Conservation (phyloP, 305 asterid genomes). For the Fraxinus platypoda region DNA sequence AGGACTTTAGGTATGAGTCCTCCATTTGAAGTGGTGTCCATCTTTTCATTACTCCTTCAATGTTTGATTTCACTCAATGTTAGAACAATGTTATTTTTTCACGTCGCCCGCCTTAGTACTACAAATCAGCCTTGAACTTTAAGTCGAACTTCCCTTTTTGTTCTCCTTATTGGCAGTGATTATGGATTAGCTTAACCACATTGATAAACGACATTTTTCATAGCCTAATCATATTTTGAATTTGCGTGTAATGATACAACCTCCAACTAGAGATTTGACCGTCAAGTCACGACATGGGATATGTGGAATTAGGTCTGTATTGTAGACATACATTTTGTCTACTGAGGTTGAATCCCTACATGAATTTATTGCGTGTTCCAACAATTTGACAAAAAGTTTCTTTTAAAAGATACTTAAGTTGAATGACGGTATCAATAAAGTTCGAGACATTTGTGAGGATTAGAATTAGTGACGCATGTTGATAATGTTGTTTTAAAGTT, state of each 20-base stretch:
- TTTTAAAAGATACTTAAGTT: not conserved
- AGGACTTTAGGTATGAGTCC: not conserved
- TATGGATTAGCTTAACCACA: not conserved
- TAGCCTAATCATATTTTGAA: not conserved
- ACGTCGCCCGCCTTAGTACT: not conserved
- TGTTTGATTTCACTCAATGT: not conserved
- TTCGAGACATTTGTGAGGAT: not conserved
- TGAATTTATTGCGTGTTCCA: not conserved
- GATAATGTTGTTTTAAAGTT: not conserved
- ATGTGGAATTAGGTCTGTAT: not conserved
- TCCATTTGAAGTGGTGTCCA: not conserved
- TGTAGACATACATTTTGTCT: not conserved
- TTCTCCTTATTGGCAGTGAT: not conserved
- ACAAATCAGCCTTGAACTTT: not conserved
- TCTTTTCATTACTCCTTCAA: not conserved
- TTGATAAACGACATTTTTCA: not conserved
- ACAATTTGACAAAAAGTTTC: not conserved
- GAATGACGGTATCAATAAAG: not conserved
- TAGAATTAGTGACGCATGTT: not conserved
- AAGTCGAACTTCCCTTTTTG: not conserved
- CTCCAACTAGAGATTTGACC: not conserved
- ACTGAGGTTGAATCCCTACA: not conserved
- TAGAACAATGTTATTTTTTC: not conserved
- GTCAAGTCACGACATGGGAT: not conserved
- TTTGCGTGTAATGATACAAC: not conserved